Percentiles rank a stretch among this genome's conserved stretches.
phyloP scores from a whole-genome alignment of 805 yeast species.

The Yueomyces sp. region DNA sequence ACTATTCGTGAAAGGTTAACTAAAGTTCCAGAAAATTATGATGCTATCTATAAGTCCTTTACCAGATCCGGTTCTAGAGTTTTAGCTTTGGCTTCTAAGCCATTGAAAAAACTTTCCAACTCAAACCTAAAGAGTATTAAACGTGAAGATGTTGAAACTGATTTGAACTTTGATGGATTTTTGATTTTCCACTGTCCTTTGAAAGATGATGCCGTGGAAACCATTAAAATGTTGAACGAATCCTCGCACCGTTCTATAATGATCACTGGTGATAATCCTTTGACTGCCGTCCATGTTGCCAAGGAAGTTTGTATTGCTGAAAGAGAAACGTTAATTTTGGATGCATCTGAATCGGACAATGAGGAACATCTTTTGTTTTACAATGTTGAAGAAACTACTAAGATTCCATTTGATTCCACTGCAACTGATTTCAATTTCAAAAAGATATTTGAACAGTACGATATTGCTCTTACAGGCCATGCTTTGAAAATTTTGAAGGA shows the following conservation, averaged over 20 bases:
- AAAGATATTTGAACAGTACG: constrained; percentile 53
- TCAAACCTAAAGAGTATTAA: constrained; percentile 42
- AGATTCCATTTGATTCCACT: constrained; percentile 51
- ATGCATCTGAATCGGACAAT: constrained; percentile 56
- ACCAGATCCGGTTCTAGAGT: constrained; percentile 96
- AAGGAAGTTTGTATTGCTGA: constrained; percentile 81
- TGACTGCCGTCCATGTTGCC: constrained; percentile 97
- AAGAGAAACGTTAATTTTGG: constrained; percentile 74
- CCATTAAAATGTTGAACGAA: constrained; percentile 84
- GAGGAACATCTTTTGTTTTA: constrained; percentile 60
- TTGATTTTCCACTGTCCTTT: constrained; percentile 95
- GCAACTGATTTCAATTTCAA: constrained; percentile 24
- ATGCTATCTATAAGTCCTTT: constrained; percentile 72
- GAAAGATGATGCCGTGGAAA: constrained; percentile 83
- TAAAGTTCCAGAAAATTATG: constrained; percentile 65
- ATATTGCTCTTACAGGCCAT: constrained; percentile 86
- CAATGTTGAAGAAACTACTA: constrained; percentile 62
- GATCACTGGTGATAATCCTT: constrained; percentile 98
- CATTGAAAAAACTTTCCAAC: constrained; percentile 39
- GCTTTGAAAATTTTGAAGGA: constrained; percentile 58
- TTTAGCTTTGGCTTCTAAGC: constrained; percentile 83
- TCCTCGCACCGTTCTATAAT: constrained; percentile 91
- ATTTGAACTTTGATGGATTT: constrained; percentile 76
- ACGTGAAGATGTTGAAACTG: constrained; percentile 67
- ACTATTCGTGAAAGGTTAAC: constrained; percentile 69